Evolutionary conservation across 106 monocot species (phyloP).

Genomic region (Acanthochlamys bracteata): DNA sequence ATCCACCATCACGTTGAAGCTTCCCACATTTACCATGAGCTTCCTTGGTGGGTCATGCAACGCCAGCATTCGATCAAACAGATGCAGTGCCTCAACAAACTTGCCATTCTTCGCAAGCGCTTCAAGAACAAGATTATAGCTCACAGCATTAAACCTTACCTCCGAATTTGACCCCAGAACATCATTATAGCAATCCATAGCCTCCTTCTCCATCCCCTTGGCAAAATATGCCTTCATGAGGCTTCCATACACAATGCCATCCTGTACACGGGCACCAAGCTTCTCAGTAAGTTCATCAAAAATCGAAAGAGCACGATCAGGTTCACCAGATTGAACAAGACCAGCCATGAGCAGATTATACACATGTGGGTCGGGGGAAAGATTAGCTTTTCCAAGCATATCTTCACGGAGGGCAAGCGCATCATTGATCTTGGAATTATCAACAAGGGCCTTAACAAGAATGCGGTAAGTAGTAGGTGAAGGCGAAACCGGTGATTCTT

Average conservation of each 20-base stretch:
- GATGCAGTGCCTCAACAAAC: constrained; percentile 46
- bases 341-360: constrained; percentile 80
- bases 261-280: constrained; percentile 34
- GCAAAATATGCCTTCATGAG: constrained; percentile 80
- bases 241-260: constrained; percentile 75
- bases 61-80: constrained; percentile 65
- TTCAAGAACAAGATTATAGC: constrained; percentile 81
- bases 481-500: constrained; percentile 51
- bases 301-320: constrained; percentile 35
- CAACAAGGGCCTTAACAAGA: constrained; percentile 63
- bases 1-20: constrained; percentile 90
- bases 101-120: constrained; percentile 55
- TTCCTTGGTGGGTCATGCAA: constrained; percentile 69
- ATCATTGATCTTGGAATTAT: constrained; percentile 51
- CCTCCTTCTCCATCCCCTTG: constrained; percentile 66
- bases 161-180: constrained; percentile 47
- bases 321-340: constrained; percentile 43
- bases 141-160: constrained; percentile 56
- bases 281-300: constrained; percentile 71
- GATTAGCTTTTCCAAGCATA: constrained; percentile 49
- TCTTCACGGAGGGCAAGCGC: constrained; percentile 76
- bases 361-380: constrained; percentile 52
- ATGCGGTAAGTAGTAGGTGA: constrained; percentile 85
- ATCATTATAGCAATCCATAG: constrained; percentile 50
- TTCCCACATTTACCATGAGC: constrained; percentile 73